phyloP scores from a whole-genome alignment of 2,329 filamentous ascomycete species.

The Trichoderma lentiforme region DNA sequence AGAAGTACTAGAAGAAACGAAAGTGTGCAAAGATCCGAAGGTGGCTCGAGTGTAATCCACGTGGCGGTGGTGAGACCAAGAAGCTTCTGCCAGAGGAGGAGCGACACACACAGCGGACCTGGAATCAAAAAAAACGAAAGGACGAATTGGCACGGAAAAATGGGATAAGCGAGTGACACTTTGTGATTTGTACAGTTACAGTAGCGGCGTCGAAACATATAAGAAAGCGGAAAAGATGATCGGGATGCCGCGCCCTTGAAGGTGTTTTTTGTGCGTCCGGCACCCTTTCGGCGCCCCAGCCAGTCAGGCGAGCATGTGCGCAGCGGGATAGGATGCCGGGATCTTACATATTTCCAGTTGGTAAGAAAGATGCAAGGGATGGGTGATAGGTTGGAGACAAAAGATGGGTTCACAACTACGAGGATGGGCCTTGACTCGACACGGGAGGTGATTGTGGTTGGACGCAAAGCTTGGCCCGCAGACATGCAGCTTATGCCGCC shows the following conservation, averaged over 20 bases:
- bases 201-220: background rate
- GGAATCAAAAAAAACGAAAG: background rate
- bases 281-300: background rate
- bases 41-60: slow-evolving; percentile 17
- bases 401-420: background rate
- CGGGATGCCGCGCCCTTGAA: background rate
- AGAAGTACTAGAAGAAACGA: background rate
- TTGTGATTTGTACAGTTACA: background rate
- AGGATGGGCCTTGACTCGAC: slow-evolving; percentile 10
- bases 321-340: background rate
- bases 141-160: background rate
- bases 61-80: slow-evolving; percentile 12
- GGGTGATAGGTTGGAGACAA: background rate
- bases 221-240: background rate
- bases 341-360: background rate
- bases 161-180: background rate
- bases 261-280: background rate
- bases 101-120: slow-evolving; percentile 1
- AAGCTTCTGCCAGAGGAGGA: background rate
- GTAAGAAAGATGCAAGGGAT: background rate
- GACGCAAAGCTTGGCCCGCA: slow-evolving; percentile 1
- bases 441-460: slow-evolving; percentile 15
- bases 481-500: slow-evolving; percentile 8
- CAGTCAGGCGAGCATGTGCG: slow-evolving; percentile 4
- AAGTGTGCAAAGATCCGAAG: background rate